phyloP scores from a whole-genome alignment of 192 early-diverging fungal species.

The Podila horticola region DNA sequence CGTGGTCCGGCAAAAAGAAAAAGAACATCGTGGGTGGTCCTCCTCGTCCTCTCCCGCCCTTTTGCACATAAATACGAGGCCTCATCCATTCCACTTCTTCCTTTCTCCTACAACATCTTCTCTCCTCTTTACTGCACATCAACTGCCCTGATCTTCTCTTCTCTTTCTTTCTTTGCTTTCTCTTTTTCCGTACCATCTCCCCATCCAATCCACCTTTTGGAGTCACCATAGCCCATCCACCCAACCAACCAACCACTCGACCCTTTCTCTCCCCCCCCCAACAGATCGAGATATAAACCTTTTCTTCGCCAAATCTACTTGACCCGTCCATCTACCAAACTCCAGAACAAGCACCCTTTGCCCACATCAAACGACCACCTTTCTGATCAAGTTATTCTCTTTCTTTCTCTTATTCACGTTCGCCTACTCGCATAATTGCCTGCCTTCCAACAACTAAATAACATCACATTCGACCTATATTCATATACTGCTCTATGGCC shows the following conservation, averaged over 20 bases:
- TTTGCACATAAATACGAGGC: too few species aligned
- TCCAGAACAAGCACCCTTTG: too few species aligned
- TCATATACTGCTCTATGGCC: slow-evolving; percentile 17
- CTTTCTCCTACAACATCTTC: slow-evolving; percentile 9
- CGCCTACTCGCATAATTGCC: neutral
- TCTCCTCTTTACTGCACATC: neutral
- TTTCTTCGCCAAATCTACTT: too few species aligned
- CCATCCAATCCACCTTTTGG: neutral
- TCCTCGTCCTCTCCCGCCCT: slow-evolving; percentile 1
- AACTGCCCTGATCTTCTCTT: neutral
- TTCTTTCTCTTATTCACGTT: slow-evolving; percentile 2
- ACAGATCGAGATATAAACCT: too few species aligned
- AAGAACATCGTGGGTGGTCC: neutral
- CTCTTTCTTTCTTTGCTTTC: neutral
- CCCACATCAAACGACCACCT: too few species aligned
- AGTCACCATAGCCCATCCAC: neutral
- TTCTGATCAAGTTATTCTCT: too few species aligned
- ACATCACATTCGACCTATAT: neutral
- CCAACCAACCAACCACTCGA: too few species aligned
- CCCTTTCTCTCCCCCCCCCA: too few species aligned
- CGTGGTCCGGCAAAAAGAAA: too few species aligned
- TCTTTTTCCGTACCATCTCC: neutral
- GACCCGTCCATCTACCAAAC: too few species aligned
- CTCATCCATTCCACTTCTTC: neutral
- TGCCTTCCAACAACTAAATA: neutral